Evolutionary conservation across 352 stramenopile genomes (phyloP), one percentile per base, ranked within the genome.

Genomic region (Pythium vanterpoolii): DNA sequence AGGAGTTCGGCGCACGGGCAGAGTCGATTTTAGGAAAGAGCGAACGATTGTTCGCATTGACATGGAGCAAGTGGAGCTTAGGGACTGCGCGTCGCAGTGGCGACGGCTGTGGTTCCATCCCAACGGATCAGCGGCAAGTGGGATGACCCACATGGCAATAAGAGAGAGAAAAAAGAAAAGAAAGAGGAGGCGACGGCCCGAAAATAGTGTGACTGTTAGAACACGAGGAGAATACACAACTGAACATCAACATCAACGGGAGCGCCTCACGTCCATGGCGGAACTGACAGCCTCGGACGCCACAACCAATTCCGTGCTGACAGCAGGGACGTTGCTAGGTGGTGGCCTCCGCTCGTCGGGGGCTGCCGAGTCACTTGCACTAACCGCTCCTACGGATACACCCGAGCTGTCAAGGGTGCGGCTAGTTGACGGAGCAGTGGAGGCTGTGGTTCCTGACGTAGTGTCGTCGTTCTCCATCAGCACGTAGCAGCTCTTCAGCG

Each of bases 91-190:
- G 31, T 26, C 33, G 40, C 4, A 43, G 23, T 14, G 52, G 55
- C 43, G 43, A 48, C 23, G 48, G n/a, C 27, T 24, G 42, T 14
- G 62, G 62, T 45, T 69, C 62, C 62, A 69, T 69, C 13, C 8
- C 26, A 31, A 39, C 27, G 10, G 40, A 39, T 5, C n/a, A n/a
- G n/a, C n/a, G n/a, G n/a, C n/a, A n/a, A n/a, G n/a, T n/a, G n/a
- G 21, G 26, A 18, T 3, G 38, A 40, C 16, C 11, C 11, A 30
- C 13, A 23, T n/a, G n/a, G n/a, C n/a, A 36, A 38, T n/a, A 40
- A 42, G 10, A 9, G 19, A 30, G 27, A 53, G 34, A 33, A 19
- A 44, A 10, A 8, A 28, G 19, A 34, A 44, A 27, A 42, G 26
- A 45, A 23, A 52, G 36, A 42, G 18, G 34, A 42, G 14, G 28